Base-by-base conservation (phyloP, 257 asterid genomes). In the Penstemon newberryi region DNA sequence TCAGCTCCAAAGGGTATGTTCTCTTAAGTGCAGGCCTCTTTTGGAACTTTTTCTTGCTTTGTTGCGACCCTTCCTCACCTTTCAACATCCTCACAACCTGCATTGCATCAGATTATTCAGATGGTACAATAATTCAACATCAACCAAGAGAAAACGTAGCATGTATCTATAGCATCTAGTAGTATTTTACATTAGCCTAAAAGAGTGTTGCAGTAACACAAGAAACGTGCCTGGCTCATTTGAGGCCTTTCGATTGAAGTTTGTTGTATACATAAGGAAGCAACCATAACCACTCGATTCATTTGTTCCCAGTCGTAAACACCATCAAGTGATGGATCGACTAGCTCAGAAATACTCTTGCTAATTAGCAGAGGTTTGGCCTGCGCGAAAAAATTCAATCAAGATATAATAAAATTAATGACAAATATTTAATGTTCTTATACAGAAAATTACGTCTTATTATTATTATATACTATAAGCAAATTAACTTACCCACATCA, bases 401-500 rank as follows among this genome's bases (percentile, higher is more conserved):
- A 13, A 64, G 8, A 43, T 66, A 36, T 3, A 8, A 53, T 67
- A 70, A 59, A 46, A 19, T 44, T 12, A 63, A 7, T 33, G 2
- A 25, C 33, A 25, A 2, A 25, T 25, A 39, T 5, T 4, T 43
- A 25, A 10, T 15, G 15, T 13, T 4, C 12, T 60, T 18, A 59
- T 2, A 25, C 33, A 25, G 2, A 25, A 25, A 25, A 25, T 25
- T 25, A 55, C 36, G 63, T 59, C 64, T 15, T n/a, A 3, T 37
- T 47, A 40, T 5, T 13, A 51, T 49, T 49, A 15, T 38, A 41
- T 10, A 25, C 33, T 25, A 25, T 25, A 18, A 60, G 59, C 42
- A 76, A 60, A 53, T 42, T 38, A 60, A 74, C 97, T 33, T 85
- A 90, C 99, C 99, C 97, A 94, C 92, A 94, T 94, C 77, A 94